Evolutionary conservation across 1,139 yeast genomes (phyloP), one percentile per base, ranked within the genome.

Genomic region (Kurtzmaniella quercitrusa): DNA sequence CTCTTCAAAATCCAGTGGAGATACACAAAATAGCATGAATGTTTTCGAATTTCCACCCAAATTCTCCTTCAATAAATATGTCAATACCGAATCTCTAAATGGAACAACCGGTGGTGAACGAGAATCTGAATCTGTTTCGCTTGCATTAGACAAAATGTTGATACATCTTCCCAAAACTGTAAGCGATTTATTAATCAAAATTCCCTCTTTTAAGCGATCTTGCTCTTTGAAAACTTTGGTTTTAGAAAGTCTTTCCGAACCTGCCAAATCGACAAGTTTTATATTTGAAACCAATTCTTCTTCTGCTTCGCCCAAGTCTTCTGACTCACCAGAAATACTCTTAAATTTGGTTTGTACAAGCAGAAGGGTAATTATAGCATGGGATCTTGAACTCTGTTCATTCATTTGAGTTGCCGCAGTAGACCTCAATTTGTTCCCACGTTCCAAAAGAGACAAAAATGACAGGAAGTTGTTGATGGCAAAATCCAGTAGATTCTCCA

Each of bases 141-240:
- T n/a, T n/a, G 37, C 15, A 9, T 19, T 12, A n/a, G 39, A 21
- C 41, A 86, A 65, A 1, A 81, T 60, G 27, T 83, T 80, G 34
- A 86, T 81, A 24, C 89, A 87, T 41, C 95, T 65, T 1, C 95
- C 95, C 18, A 86, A 66, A 0, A 89, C 85, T 0, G 91, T 81
- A 44, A 86, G 65, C 0, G 91, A 83, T 56, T 82, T 82, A 62
- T 86, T 87, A 54, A 87, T 86, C 48, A 81, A 78, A 4, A 81
- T 71, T 1, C 95, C 95, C 58, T 87, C 95, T 50, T 81, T 75
- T 44, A 85, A 70, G 41, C 94, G 66, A 11, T 75, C 77, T 19
- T 62, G 65, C 42, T 69, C 74, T 2, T 87, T 89, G 19, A 74
- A 77, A 1, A 85, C 75, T 23, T 86, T 86, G 0, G 88, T 79